phyloP scores from a whole-genome alignment of 257 asterid genomes.

The Rauvolfia tetraphylla region DNA sequence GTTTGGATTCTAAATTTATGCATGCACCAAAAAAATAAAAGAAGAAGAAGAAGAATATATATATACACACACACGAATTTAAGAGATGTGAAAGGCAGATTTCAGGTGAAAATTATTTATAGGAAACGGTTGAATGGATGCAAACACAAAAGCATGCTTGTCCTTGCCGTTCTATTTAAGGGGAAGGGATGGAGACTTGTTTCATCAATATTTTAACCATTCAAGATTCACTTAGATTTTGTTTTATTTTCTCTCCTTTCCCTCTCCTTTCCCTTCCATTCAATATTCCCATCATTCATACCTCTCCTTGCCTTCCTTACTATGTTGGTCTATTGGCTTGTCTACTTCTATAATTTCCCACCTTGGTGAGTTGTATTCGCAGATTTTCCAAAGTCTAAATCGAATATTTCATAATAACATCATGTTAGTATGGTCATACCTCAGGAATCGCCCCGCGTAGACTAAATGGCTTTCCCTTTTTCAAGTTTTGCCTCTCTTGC shows the following conservation, averaged over 20 bases:
- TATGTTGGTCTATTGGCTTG: no score
- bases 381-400: no score
- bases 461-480: no score
- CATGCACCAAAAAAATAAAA: neutral
- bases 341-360: no score
- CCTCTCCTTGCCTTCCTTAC: no score
- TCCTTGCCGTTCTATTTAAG: constrained; percentile 40
- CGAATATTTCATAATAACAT: no score
- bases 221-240: neutral
- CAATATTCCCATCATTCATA: neutral
- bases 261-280: constrained; percentile 7
- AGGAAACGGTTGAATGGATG: constrained; percentile 22
- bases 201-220: neutral
- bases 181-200: constrained; percentile 4
- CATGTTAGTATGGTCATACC: no score
- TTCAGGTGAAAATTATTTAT: constrained; percentile 47
- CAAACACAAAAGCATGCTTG: constrained; percentile 15
- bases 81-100: constrained; percentile 28
- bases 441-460: no score
- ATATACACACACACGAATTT: neutral
- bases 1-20: neutral
- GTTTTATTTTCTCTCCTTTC: neutral
- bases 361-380: no score
- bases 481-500: no score
- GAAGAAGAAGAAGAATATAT: neutral